Percentiles rank a stretch among this genome's conserved stretches.
Conservation (phyloP, 768 basidiomycete genomes). For the Auriscalpium microsporum region DNA sequence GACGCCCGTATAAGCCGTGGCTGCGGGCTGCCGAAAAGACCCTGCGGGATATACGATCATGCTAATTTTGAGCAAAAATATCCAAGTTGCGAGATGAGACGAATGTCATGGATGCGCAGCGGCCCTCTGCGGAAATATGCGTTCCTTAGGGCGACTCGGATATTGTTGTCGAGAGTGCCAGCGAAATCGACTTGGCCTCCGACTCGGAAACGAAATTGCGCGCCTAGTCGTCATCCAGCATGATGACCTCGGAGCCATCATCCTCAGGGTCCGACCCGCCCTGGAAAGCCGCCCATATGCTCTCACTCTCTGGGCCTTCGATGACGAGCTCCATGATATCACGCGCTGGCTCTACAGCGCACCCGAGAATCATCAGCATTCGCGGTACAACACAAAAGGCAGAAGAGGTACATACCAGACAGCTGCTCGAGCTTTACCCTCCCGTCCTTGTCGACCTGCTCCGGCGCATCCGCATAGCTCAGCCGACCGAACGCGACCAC, state of each 20-base stretch:
- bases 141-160: no score
- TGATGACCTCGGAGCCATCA: background rate
- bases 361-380: background rate
- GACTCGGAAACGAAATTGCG: no score
- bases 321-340: conserved; percentile 24
- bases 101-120: no score
- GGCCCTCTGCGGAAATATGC: no score
- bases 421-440: conserved; percentile 17
- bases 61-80: no score
- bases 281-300: conserved; percentile 24
- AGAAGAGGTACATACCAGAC: conserved; percentile 10
- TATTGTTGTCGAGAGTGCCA: no score
- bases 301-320: conserved; percentile 23
- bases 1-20: no score
- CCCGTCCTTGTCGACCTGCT: conserved; percentile 14
- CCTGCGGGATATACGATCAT: no score
- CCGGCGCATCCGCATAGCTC: conserved; percentile 43
- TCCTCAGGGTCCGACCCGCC: conserved; percentile 5
- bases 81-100: no score
- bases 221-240: no score
- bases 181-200: no score
- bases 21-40: no score
- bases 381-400: background rate
- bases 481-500: conserved; percentile 71
- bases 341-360: conserved; percentile 19